Evolutionary conservation across 1,139 yeast genomes (phyloP).

Genomic region (Zygoascus sp.): DNA sequence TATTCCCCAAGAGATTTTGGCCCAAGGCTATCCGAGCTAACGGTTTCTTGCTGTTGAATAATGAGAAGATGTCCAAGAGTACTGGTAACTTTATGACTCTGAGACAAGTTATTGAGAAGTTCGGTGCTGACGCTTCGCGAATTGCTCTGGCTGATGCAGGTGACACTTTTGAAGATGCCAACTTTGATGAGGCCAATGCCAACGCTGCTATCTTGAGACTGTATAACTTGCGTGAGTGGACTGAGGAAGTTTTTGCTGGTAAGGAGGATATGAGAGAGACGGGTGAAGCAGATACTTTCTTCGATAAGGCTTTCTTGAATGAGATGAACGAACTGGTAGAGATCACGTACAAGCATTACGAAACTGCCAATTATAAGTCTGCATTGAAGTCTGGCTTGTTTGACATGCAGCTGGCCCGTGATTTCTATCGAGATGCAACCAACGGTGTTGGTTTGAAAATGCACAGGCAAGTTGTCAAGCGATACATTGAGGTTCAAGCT

Average conservation of each 20-base stretch:
- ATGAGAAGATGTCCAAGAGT: conserved; percentile 96
- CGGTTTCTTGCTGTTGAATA: conserved; percentile 92
- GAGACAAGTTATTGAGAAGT: conserved; percentile 76
- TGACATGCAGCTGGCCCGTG: conserved; percentile 93
- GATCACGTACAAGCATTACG: conserved; percentile 65
- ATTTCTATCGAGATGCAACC: conserved; percentile 85
- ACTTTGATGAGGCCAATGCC: conserved; percentile 93
- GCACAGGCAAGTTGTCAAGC: conserved; percentile 78
- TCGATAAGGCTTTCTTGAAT: conserved; percentile 85
- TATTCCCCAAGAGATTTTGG: conserved; percentile 89
- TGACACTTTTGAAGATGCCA: conserved; percentile 95
- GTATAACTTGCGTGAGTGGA: conserved; percentile 92
- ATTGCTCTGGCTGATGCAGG: conserved; percentile 99
- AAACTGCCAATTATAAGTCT: conserved; percentile 71
- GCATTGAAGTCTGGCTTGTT: conserved; percentile 89
- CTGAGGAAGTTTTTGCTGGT: conserved; percentile 63
- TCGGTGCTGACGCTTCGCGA: conserved; percentile 97
- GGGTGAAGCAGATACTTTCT: conserved; percentile 63
- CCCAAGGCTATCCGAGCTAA: conserved; percentile 92
- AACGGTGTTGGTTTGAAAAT: conserved; percentile 51
- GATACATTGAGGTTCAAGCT: conserved; percentile 81
- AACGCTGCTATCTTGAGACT: conserved; percentile 96
- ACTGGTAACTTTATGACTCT: conserved; percentile 97
- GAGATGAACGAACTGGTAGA: conserved; percentile 84
- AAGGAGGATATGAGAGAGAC: conserved; percentile 53